These are phyloP conservation scores for Aspergillus piperis DNA, from an alignment of 2,329 filamentous ascomycete genomes.

Conservation along the genomic window DNA sequence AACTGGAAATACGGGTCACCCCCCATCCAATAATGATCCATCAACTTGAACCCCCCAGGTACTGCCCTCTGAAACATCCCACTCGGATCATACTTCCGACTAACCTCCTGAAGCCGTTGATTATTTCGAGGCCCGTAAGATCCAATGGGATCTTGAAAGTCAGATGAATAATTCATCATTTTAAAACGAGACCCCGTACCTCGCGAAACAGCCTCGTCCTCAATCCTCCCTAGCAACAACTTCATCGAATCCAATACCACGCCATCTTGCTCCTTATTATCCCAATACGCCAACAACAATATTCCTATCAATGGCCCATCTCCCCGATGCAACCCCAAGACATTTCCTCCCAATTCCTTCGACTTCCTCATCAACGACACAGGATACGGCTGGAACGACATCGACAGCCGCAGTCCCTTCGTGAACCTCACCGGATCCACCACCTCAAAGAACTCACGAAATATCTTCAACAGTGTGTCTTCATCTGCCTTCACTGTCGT, in stretches of 20 bases:
- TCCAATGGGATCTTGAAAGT: not conserved
- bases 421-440: too few relatives aligned
- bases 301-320: not conserved
- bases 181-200: not conserved
- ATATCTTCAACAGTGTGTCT: not conserved
- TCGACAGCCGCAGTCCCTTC: not conserved
- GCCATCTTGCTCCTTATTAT: not conserved
- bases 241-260: not conserved
- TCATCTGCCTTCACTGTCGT: not conserved
- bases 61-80: not conserved
- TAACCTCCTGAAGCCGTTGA: not conserved
- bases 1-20: constrained; percentile 25
- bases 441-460: not conserved
- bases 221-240: not conserved
- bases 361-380: not conserved
- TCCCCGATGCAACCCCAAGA: not conserved
- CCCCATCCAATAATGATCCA: constrained; percentile 39
- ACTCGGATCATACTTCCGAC: not conserved
- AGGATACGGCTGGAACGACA: not conserved
- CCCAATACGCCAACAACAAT: not conserved
- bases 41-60: not conserved
- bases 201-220: not conserved
- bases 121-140: not conserved
- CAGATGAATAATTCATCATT: not conserved
- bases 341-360: not conserved